A percentile compares a stretch with the other conserved stretches of the same genome.
phyloP scores from a whole-genome alignment of 2,329 filamentous ascomycete species.

The Hypoxylon sp. region DNA sequence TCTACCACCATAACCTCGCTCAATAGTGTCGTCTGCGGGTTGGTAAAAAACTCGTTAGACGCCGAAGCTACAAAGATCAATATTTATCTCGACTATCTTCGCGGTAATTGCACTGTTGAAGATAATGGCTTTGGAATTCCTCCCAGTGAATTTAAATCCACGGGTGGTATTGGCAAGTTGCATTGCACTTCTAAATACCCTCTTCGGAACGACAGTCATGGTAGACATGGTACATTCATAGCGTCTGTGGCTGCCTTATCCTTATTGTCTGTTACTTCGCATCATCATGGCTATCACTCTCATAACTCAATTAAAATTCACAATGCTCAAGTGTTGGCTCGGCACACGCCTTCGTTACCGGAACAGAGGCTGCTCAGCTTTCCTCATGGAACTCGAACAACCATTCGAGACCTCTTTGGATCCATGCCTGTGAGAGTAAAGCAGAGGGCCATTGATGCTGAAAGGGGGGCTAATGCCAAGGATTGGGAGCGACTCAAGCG shows the following conservation, averaged over 20 bases:
- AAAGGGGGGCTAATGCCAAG: conserved; percentile 62
- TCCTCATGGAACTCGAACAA: conserved; percentile 77
- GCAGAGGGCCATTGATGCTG: conserved; percentile 67
- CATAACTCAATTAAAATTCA: conserved; percentile 75
- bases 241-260: conserved; percentile 80
- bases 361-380: conserved; percentile 65
- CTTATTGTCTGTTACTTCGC: conserved; percentile 78
- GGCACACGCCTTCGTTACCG: conserved; percentile 67
- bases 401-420: conserved; percentile 84
- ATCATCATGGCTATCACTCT: conserved; percentile 65
- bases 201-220: conserved; percentile 60
- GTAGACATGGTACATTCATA: conserved; percentile 77
- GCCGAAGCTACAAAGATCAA: conserved; percentile 74
- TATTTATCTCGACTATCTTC: conserved; percentile 75
- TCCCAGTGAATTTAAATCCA: conserved; percentile 73
- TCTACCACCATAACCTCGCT: conserved; percentile 81
- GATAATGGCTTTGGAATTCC: conserved; percentile 85
- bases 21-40: conserved; percentile 72
- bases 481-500: conserved; percentile 72
- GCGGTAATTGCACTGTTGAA: conserved; percentile 80
- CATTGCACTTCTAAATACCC: conserved; percentile 82
- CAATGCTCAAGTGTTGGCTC: conserved; percentile 70
- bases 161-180: conserved; percentile 75
- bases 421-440: conserved; percentile 91
- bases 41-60: conserved; percentile 87